phyloP scores from a whole-genome alignment of 225 moss, liverwort and hornwort species.

The Polytrichum commune region DNA sequence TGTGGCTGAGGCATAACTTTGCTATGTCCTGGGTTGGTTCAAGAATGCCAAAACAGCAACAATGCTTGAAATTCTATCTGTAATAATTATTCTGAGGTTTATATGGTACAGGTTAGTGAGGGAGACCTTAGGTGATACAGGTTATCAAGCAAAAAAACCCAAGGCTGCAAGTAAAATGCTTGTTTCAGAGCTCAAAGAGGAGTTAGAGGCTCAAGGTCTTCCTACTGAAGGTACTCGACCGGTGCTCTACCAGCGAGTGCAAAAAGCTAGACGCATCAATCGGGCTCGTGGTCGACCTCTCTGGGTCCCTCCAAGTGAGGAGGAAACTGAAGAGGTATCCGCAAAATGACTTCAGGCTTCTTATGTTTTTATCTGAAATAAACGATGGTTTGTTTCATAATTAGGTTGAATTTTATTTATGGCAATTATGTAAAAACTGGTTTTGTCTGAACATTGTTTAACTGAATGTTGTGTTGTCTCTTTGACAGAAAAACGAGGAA shows the following conservation, averaged over 20 bases:
- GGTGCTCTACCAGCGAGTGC: slow-evolving; percentile 96
- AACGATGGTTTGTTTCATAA: no score
- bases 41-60: no score
- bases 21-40: no score
- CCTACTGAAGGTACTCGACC: slow-evolving; percentile 95
- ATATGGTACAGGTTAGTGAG: slow-evolving; percentile 54
- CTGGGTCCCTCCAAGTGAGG: slow-evolving; percentile 82
- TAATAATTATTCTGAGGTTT: slow-evolving; percentile 8
- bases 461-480: background rate
- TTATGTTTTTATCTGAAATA: no score
- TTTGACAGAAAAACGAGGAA: slow-evolving; percentile 55
- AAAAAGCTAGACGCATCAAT: slow-evolving; percentile 96
- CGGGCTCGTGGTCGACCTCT: slow-evolving; percentile 95
- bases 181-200: slow-evolving; percentile 90
- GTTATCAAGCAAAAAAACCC: slow-evolving; percentile 75
- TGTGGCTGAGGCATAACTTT: no score
- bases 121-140: slow-evolving; percentile 69
- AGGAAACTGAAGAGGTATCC: slow-evolving; percentile 69
- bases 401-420: no score
- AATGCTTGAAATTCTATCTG: background rate
- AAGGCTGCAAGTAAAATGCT: slow-evolving; percentile 99
- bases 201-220: slow-evolving; percentile 89
- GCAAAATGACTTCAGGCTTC: background rate
- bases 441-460: no score
- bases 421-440: no score